A percentile compares a stretch with the other conserved stretches of the same genome.
phyloP scores from a whole-genome alignment of 768 basidiomycete genomes.

The Tylopilus sp. region DNA sequence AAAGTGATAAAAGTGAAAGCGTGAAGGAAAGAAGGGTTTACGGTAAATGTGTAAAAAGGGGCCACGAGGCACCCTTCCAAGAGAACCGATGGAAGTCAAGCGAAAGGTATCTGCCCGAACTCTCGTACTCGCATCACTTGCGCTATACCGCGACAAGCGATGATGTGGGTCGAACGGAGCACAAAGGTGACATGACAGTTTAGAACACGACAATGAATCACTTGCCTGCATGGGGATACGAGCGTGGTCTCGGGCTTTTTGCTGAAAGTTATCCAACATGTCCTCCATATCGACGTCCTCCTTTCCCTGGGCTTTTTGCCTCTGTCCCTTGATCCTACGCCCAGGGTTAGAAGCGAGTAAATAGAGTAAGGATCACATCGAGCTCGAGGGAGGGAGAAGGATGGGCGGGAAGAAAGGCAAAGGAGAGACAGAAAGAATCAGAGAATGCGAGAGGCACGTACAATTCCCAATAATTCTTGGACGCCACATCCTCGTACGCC shows the following conservation, averaged over 20 bases:
- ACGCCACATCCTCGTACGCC: constrained; percentile 69
- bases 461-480: constrained; percentile 57
- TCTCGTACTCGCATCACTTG: not conserved
- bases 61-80: no score
- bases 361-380: not conserved
- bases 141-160: not conserved
- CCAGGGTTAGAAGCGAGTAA: not conserved
- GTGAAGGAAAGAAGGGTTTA: not conserved
- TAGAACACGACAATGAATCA: not conserved
- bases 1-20: not conserved
- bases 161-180: not conserved
- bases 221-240: constrained; percentile 66
- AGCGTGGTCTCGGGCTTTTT: constrained; percentile 69
- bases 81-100: no score
- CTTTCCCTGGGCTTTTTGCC: constrained; percentile 29
- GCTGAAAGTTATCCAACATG: constrained; percentile 51
- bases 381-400: no score
- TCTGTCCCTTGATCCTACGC: constrained; percentile 38
- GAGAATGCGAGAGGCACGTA: no score
- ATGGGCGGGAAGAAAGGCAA: not conserved
- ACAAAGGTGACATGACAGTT: no score
- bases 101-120: no score
- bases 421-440: no score
- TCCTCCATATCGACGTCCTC: constrained; percentile 59
- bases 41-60: not conserved